Evolutionary conservation across 139 green algal genomes (phyloP).

Genomic region (Chlamydomonas incerta): DNA sequence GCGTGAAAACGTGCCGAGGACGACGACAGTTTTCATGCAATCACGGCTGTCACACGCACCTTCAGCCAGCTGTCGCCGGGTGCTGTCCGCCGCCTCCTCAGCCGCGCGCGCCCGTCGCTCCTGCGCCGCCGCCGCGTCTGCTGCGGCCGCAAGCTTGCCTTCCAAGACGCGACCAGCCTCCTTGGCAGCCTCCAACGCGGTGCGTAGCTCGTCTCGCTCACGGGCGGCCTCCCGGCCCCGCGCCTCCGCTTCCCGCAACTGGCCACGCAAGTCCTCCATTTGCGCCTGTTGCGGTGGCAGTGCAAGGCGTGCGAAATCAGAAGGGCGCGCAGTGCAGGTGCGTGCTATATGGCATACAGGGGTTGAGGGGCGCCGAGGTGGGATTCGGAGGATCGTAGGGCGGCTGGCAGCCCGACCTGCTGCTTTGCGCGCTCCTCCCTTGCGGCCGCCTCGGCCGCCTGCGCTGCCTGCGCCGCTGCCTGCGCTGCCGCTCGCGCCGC

Average conservation of each 20-base stretch:
- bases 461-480: not conserved
- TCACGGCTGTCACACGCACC: not conserved
- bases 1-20: too few relatives aligned
- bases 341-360: too few relatives aligned
- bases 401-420: not conserved
- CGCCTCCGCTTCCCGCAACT: not conserved
- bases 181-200: not conserved
- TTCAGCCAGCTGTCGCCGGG: slow-evolving; percentile 1
- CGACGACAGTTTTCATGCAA: too few relatives aligned
- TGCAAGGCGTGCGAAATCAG: not conserved
- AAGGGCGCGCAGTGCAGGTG: too few relatives aligned
- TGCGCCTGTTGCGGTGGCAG: not conserved
- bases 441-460: not conserved
- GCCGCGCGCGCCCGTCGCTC: slow-evolving; percentile 2
- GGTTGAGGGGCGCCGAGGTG: too few relatives aligned
- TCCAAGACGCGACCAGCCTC: not conserved
- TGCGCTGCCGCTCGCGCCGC: not conserved
- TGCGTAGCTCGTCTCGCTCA: not conserved
- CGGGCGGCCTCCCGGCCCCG: not conserved
- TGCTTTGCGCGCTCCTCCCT: not conserved
- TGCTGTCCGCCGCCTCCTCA: not conserved
- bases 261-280: not conserved
- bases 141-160: not conserved
- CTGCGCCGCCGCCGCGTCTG: not conserved
- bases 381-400: too few relatives aligned